Conservation (phyloP, 495 filamentous ascomycete genomes). For the Niebla homalea region DNA sequence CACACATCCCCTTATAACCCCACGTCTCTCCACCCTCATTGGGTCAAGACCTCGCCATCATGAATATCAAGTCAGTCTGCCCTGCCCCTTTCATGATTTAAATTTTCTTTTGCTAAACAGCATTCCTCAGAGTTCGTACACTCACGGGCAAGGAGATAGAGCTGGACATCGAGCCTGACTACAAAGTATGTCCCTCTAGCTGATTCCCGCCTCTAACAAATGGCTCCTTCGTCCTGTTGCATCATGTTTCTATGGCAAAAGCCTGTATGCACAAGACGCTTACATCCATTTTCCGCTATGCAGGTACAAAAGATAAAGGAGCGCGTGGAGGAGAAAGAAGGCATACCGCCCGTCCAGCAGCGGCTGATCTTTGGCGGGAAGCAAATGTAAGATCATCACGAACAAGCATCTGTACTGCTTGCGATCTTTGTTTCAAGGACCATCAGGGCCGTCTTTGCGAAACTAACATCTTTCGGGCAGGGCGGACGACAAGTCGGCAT, state of each 20-base stretch:
- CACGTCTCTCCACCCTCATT: too few relatives aligned
- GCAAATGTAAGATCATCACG: slow-evolving; percentile 57
- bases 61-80: slow-evolving; percentile 13
- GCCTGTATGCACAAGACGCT: not conserved
- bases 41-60: not conserved
- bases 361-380: slow-evolving; percentile 92
- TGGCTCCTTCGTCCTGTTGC: not conserved
- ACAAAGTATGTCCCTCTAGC: slow-evolving; percentile 49
- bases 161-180: slow-evolving; percentile 85
- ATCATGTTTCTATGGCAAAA: not conserved
- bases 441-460: not conserved
- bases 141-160: slow-evolving; percentile 98
- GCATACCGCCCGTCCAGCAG: slow-evolving; percentile 95
- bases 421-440: not conserved
- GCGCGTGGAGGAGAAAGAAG: slow-evolving; percentile 96
- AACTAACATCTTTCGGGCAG: slow-evolving; percentile 30
- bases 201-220: not conserved
- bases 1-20: too few relatives aligned
- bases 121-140: slow-evolving; percentile 69
- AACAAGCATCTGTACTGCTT: not conserved
- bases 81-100: not conserved
- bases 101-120: not conserved
- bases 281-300: not conserved
- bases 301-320: slow-evolving; percentile 94
- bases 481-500: slow-evolving; percentile 79